phyloP scores from a whole-genome alignment of 2,329 filamentous ascomycete genomes.

The Aspergillus tanneri region DNA sequence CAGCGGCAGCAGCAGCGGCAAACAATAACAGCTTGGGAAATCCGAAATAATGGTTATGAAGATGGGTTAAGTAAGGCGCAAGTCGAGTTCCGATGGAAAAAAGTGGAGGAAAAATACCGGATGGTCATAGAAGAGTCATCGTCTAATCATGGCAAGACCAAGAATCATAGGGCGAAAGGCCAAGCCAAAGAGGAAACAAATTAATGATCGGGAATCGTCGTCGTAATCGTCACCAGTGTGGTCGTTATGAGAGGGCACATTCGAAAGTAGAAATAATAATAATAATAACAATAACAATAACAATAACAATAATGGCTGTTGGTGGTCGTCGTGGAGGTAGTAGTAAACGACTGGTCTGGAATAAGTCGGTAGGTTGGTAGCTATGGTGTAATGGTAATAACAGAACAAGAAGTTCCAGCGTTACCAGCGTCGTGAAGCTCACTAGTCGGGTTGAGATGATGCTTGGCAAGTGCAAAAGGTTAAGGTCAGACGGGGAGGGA shows the following conservation, averaged over 20 bases:
- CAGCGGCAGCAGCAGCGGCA: background rate
- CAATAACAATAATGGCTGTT: slow-evolving; percentile 1
- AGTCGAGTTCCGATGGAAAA: background rate
- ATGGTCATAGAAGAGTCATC: slow-evolving; percentile 2
- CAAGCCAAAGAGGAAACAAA: slow-evolving; percentile 1
- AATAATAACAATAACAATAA: background rate
- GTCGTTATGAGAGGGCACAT: background rate
- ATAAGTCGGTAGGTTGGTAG: too few relatives aligned
- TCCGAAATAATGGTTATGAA: background rate
- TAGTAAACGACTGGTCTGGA: too few relatives aligned
- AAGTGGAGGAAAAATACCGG: background rate
- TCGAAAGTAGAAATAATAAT: background rate
- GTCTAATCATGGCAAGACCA: background rate
- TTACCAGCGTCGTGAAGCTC: background rate
- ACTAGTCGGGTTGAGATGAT: background rate
- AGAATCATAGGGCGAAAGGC: background rate
- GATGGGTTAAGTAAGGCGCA: background rate
- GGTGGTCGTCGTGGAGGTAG: too few relatives aligned
- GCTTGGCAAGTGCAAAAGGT: background rate
- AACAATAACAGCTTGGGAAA: background rate
- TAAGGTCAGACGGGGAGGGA: background rate
- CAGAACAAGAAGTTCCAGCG: too few relatives aligned
- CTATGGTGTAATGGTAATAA: background rate
- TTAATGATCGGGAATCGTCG: too few relatives aligned
- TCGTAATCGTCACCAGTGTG: too few relatives aligned